These are phyloP conservation scores for Camillea tinctor DNA, from an alignment of 2,329 filamentous ascomycete genomes.

Conservation along the genomic window DNA sequence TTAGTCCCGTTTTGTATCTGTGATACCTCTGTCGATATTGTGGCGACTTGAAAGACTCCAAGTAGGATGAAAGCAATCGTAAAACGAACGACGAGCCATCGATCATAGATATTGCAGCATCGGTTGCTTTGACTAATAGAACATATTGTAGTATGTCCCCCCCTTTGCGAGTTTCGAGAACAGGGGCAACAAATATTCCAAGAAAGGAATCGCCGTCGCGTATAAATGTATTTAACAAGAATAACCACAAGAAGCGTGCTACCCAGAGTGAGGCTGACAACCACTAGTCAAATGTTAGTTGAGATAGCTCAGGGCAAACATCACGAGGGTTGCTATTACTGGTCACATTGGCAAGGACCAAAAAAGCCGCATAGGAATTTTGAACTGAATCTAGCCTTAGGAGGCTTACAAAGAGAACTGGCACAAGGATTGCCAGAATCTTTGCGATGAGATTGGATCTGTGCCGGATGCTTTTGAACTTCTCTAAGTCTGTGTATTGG, in stretches of 20 bases:
- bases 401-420: constrained; percentile 35
- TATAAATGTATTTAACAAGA: constrained; percentile 39
- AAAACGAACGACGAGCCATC: constrained; percentile 38
- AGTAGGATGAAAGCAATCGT: constrained; percentile 37
- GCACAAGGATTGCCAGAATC: constrained; percentile 35
- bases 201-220: constrained; percentile 31
- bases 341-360: constrained; percentile 37
- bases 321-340: constrained; percentile 30
- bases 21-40: constrained; percentile 33
- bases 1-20: constrained; percentile 26
- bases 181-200: constrained; percentile 29
- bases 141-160: constrained; percentile 14
- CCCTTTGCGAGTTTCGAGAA: constrained; percentile 23
- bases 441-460: constrained; percentile 33
- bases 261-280: constrained; percentile 33
- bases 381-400: constrained; percentile 31
- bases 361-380: constrained; percentile 27
- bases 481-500: constrained; percentile 27
- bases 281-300: constrained; percentile 28
- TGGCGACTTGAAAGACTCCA: constrained; percentile 33
- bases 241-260: constrained; percentile 36
- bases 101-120: constrained; percentile 36
- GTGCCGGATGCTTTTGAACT: constrained; percentile 28
- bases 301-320: not conserved
- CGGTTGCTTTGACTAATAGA: not conserved